Conservation (phyloP, 768 basidiomycete genomes). For the Leccinum variicolor region DNA sequence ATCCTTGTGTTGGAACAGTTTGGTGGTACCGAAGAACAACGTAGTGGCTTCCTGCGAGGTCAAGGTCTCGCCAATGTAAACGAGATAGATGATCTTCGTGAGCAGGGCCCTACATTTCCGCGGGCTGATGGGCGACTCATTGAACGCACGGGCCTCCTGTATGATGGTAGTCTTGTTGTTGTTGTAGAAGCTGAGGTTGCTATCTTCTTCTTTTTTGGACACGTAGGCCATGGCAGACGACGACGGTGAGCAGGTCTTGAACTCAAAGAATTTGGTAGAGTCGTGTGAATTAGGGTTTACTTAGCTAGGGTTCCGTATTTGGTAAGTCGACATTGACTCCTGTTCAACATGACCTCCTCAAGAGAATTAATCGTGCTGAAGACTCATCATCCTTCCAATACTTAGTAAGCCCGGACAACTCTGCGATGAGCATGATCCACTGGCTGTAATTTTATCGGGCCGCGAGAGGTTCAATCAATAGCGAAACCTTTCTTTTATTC, state of each 20-base stretch:
- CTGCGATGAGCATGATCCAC: too few species aligned
- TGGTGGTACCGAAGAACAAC: slow-evolving; percentile 98
- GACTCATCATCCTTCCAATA: too few species aligned
- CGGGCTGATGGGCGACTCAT: slow-evolving; percentile 98
- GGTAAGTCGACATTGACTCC: too few species aligned
- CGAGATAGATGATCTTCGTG: slow-evolving; percentile 92
- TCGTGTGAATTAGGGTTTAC: neutral
- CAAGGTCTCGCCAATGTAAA: slow-evolving; percentile 96
- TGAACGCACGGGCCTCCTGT: slow-evolving; percentile 98
- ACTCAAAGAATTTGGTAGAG: neutral
- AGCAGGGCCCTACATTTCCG: slow-evolving; percentile 95
- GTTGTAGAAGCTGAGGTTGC: slow-evolving; percentile 85
- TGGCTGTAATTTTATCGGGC: too few species aligned
- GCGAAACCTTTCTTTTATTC: too few species aligned
- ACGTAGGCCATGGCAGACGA: slow-evolving; percentile 64
- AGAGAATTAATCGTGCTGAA: too few species aligned
- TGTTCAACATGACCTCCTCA: too few species aligned
- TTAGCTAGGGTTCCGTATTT: neutral
- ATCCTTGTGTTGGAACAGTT: slow-evolving; percentile 99
- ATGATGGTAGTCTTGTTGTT: slow-evolving; percentile 98
- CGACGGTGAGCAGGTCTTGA: slow-evolving; percentile 14
- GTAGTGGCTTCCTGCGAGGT: slow-evolving; percentile 95
- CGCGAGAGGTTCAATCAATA: too few species aligned
- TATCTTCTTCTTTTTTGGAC: slow-evolving; percentile 97
- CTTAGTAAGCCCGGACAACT: too few species aligned